Conservation (phyloP, 345 rosid genomes). For the Melaleuca alternifolia region DNA sequence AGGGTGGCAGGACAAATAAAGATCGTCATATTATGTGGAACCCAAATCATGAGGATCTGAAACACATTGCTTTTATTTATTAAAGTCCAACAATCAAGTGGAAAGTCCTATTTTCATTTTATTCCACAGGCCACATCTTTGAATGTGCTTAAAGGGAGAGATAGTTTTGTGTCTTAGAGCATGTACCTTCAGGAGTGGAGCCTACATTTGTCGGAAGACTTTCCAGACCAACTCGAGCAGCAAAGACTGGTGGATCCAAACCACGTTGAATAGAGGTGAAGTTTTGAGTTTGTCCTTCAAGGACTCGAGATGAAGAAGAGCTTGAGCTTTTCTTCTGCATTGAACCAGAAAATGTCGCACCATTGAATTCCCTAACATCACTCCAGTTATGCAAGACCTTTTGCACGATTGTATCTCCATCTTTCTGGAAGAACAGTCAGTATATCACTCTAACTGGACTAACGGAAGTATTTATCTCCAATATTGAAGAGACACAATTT, state of each 20-base stretch:
- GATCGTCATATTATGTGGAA: no score
- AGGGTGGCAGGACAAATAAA: no score
- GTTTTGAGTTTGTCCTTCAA: no score
- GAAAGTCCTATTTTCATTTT: no score
- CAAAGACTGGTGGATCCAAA: background rate
- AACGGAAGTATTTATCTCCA: background rate
- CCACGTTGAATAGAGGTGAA: no score
- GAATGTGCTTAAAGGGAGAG: background rate
- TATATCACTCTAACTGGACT: background rate
- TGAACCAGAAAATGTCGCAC: background rate
- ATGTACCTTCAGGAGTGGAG: background rate
- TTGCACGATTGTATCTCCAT: background rate
- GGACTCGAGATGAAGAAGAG: background rate
- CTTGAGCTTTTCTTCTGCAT: background rate
- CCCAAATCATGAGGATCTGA: no score
- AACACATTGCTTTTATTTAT: no score
- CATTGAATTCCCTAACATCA: background rate
- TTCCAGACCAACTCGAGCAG: background rate
- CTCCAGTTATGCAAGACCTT: background rate
- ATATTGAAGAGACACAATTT: background rate
- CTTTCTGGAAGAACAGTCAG: background rate
- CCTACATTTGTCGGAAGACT: accelerated
- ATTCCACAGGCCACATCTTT: background rate
- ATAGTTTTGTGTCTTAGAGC: background rate
- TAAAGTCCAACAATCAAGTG: no score